Evolutionary conservation across 2,329 filamentous ascomycete species (phyloP), one percentile per base, ranked within the genome.

Genomic region (Aspergillus aculeatus): DNA sequence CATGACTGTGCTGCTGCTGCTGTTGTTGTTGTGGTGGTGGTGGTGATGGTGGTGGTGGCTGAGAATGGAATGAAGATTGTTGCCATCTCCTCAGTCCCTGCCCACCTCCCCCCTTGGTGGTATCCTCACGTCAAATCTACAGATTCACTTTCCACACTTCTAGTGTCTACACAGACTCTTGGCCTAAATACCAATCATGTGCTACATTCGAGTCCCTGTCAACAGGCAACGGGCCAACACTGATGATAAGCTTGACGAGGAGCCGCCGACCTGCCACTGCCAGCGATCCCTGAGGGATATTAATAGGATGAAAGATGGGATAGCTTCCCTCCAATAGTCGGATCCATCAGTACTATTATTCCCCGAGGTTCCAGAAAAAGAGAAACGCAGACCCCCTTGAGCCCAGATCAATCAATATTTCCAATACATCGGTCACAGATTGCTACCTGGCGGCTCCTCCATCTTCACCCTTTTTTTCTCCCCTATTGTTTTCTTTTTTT

Each of bases 361-460:
- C 52, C 52, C 52, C 52, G 52, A 54, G 23, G 26, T 54, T 54
- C 52, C 52, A 54, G 52, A 54, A 54, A 47, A 31, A 48, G 14
- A 44, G 38, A 16, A 44, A 44, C 16, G 38, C 38, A 47, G 21
- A n/a, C 48, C 19, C 19, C 52, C 52, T 31, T 54, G n/a, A 47
- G 47, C 52, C 41, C 52, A 54, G 19, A 29, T 54, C 38, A 53
- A 44, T 53, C 41, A 47, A 35, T 54, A 44, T 44, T 44, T 44
- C 38, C 38, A 44, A 44, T 7, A 19, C 38, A 9, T 44, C 38
- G 38, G n/a, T 44, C 38, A 44, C 38, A 44, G 16, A 19, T 16
- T 44, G 38, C 16, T 19, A 19, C 32, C 19, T 53, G 38, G 31
- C 32, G 21, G 38, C 50, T 41, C 23, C 9, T 44, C 31, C 12